Evolutionary conservation across 73 alveolate genomes (phyloP), one percentile per base, ranked within the genome.

Genomic region (Paramecium caudatum): DNA sequence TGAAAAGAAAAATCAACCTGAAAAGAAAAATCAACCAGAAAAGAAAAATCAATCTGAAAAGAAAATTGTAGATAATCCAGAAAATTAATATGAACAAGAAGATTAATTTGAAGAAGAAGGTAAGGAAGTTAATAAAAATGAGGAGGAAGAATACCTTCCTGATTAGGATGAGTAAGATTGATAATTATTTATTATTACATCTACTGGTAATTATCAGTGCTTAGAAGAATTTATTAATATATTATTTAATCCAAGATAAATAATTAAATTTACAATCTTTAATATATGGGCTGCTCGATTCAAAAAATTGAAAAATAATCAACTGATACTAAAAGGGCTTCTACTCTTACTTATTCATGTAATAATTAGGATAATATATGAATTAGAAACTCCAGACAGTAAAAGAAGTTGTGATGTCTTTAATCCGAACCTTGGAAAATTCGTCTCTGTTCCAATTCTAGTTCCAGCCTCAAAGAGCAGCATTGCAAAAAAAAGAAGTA

Each of bases 391-490:
- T 4, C 45, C 46, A 23, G 43, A 23, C 1, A 65, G 34, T 17
- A 65, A 36, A 65, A 16, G 33, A 65, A 65, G 61, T 30, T 33
- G 19, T 15, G 83, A 33, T 7, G 83, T 65, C 15, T 65, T 12
- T 65, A 36, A 65, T 36, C 83, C 83, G 17, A 65, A 17, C 16
- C 6, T 65, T 10, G 83, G 83, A 23, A 65, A 65, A 65, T 17
- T 33, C 15, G 47, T 33, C 2, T 13, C 8, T 4, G 83, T 65
- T 12, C 83, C 83, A 65, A 65, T 65, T 65, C 55, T 65, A 13
- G 83, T 65, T 3, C 83, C 83, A 25, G 83, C 83, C 16, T 30
- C 50, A 12, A 30, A 65, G 34, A 65, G 83, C 15, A 33, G 34
- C 17, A 30, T 65, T 32, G 6, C 34, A 23, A 36, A 30, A 33